phyloP scores from a whole-genome alignment of 345 rosid genomes.

The Citrus trifoliata region DNA sequence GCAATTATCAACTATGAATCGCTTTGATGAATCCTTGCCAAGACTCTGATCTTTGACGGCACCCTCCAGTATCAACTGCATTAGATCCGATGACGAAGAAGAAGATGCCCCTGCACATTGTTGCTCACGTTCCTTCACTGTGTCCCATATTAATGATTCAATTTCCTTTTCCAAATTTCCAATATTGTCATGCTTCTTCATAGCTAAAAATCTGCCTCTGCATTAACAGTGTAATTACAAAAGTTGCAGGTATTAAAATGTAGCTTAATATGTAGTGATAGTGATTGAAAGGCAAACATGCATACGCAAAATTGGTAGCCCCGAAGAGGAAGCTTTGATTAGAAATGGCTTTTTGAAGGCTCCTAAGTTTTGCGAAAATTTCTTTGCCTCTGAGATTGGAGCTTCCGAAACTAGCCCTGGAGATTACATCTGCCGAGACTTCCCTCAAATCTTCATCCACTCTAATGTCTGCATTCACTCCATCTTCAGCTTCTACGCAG shows the following conservation, averaged over 20 bases:
- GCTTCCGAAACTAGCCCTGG: constrained; percentile 57
- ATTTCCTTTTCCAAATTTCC: constrained; percentile 53
- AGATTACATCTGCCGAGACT: constrained; percentile 49
- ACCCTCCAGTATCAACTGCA: constrained; percentile 68
- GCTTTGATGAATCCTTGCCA: constrained; percentile 42
- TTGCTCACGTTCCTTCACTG: constrained; percentile 50
- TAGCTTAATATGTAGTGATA: neutral
- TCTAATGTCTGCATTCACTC: constrained; percentile 33
- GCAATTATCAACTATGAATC: constrained; percentile 78
- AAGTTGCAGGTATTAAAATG: neutral
- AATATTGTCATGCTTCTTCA: constrained; percentile 35
- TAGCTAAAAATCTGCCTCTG: constrained; percentile 34
- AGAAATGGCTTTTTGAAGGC: constrained; percentile 37
- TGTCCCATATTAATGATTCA: constrained; percentile 65
- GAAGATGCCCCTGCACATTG: constrained; percentile 29
- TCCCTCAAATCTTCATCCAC: constrained; percentile 42
- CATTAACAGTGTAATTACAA: neutral
- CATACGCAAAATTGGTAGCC: constrained; percentile 22
- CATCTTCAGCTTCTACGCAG: constrained; percentile 24
- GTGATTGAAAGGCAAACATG: neutral
- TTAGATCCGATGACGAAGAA: constrained; percentile 36
- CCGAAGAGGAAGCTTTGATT: constrained; percentile 26
- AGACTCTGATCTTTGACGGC: constrained; percentile 35
- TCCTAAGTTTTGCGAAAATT: constrained; percentile 47
- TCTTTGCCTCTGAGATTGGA: constrained; percentile 46